Evolutionary conservation across 129 eudicot species (phyloP).

Genomic region (Chrysanthemum makinoi): DNA sequence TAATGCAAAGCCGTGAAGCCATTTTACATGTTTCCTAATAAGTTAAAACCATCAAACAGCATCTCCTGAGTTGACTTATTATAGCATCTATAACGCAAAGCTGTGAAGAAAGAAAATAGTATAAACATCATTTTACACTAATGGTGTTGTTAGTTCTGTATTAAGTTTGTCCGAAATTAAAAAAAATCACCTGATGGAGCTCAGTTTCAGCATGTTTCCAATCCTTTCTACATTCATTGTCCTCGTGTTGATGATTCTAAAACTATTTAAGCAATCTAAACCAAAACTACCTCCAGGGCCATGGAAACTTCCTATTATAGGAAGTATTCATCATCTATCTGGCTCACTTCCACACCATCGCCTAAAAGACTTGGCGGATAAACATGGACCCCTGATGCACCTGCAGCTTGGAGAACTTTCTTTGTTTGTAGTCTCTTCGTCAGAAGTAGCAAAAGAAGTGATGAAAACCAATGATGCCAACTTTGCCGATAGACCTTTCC

Average conservation of each 20-base stretch:
- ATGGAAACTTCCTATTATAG: conserved; percentile 26
- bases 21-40: neutral
- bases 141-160: conserved; percentile 3
- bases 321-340: conserved; percentile 25
- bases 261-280: conserved; percentile 3
- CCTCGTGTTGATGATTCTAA: conserved; percentile 14
- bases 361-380: conserved; percentile 27
- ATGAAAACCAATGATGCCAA: conserved; percentile 26
- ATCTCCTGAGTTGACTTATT: conserved; percentile 16
- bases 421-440: conserved; percentile 20
- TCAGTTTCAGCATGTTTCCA: conserved; percentile 3
- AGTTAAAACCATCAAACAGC: conserved; percentile 7
- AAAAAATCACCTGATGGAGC: conserved; percentile 14
- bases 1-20: neutral
- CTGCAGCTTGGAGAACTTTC: conserved; percentile 33
- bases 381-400: conserved; percentile 33
- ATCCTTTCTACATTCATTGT: conserved; percentile 16
- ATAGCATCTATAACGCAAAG: neutral
- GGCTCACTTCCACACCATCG: conserved; percentile 22
- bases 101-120: too few species aligned
- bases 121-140: neutral
- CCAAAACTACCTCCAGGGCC: conserved; percentile 24
- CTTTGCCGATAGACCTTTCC: conserved; percentile 24
- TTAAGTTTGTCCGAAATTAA: neutral
- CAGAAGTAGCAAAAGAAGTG: conserved; percentile 11